A percentile compares a stretch with the other conserved stretches of the same genome.
phyloP scores from a whole-genome alignment of 306 rosid species.

The Oxytropis ochrocephala region DNA sequence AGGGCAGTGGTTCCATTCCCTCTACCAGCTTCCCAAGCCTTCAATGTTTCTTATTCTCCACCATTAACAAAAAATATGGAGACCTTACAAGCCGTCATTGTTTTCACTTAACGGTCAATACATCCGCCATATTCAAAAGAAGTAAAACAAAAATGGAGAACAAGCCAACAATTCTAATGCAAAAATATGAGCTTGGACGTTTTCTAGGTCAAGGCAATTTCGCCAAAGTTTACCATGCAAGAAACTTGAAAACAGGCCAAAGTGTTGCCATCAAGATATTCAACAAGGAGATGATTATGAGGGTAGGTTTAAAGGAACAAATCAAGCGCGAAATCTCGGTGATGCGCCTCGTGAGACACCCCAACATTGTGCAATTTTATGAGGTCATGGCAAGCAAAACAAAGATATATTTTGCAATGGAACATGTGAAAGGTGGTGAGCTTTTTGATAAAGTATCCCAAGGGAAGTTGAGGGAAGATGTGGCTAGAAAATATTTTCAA shows the following conservation, averaged over 20 bases:
- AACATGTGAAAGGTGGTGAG: slow-evolving; percentile 56
- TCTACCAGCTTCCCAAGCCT: slow-evolving; percentile 1
- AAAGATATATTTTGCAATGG: slow-evolving; percentile 63
- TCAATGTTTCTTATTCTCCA: not conserved
- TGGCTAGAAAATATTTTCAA: slow-evolving; percentile 55
- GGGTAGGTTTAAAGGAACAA: slow-evolving; percentile 48
- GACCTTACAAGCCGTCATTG: not conserved
- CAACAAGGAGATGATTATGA: slow-evolving; percentile 43
- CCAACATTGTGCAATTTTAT: slow-evolving; percentile 50
- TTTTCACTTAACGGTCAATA: not conserved
- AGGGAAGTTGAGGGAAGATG: slow-evolving; percentile 51
- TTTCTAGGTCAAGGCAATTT: slow-evolving; percentile 57
- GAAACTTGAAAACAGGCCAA: slow-evolving; percentile 37
- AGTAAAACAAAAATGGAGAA: slow-evolving; percentile 14
- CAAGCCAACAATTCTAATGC: slow-evolving; percentile 33
- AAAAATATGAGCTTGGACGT: slow-evolving; percentile 44
- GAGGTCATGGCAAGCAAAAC: slow-evolving; percentile 71
- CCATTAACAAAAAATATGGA: not conserved
- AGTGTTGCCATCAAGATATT: slow-evolving; percentile 47
- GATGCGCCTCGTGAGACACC: slow-evolving; percentile 45
- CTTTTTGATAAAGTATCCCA: slow-evolving; percentile 43
- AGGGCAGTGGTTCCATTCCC: slow-evolving; percentile 19
- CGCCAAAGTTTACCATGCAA: slow-evolving; percentile 48
- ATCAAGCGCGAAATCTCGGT: slow-evolving; percentile 53
- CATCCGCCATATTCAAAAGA: not conserved